These are phyloP conservation scores for Thielaviopsis populi DNA, from an alignment of 2,329 filamentous ascomycete genomes.

Conservation along the genomic window DNA sequence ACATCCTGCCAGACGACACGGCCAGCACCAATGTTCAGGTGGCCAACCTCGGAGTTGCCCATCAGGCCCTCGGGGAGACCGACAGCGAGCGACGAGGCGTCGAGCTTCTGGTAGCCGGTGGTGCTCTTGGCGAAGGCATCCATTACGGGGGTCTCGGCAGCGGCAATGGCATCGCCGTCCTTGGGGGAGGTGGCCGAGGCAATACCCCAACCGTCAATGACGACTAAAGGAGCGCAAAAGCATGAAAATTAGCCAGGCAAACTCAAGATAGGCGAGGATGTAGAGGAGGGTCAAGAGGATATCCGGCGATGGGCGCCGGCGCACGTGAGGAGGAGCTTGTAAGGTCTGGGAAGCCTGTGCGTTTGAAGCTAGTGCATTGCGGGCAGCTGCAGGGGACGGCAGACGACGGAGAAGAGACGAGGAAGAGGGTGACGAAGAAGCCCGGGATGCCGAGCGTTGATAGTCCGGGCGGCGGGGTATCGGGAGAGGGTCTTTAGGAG, in stretches of 20 bases:
- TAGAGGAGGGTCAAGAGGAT: constrained; percentile 34
- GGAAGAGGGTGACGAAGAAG: neutral
- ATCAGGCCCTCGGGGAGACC: constrained; percentile 93
- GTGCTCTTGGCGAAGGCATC: constrained; percentile 71
- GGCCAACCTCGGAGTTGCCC: constrained; percentile 97
- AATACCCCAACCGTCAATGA: constrained; percentile 98
- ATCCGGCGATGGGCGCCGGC: constrained; percentile 6
- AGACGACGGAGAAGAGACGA: neutral
- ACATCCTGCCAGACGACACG: constrained; percentile 98
- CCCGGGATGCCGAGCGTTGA: neutral
- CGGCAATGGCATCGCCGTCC: constrained; percentile 87
- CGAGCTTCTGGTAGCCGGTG: constrained; percentile 80
- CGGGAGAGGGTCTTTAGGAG: neutral
- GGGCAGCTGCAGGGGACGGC: neutral
- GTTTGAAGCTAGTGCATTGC: neutral
- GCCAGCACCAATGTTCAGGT: constrained; percentile 95
- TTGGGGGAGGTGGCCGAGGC: constrained; percentile 65
- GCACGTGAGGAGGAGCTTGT: neutral
- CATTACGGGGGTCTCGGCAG: constrained; percentile 88
- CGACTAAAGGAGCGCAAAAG: constrained; percentile 50
- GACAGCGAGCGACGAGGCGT: constrained; percentile 89
- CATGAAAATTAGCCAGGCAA: constrained; percentile 44
- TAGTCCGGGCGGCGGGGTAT: neutral
- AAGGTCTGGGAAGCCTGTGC: constrained; percentile 1
- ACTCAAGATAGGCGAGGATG: constrained; percentile 40